Evolutionary conservation across 2,329 filamentous ascomycete genomes (phyloP).

Genomic region (Botrytis fabae): DNA sequence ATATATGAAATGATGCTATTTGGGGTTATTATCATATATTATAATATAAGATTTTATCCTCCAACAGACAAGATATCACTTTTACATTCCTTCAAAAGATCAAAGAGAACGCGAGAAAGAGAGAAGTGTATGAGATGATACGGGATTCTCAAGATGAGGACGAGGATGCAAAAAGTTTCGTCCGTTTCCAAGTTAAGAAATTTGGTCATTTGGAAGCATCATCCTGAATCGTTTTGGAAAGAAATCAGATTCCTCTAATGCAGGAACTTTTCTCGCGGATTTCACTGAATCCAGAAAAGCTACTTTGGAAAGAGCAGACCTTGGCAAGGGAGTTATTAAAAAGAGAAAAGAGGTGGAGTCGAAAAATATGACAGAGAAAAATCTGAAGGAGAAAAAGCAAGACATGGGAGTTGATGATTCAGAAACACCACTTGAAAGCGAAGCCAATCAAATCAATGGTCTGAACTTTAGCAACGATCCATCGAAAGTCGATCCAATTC

Average conservation of each 20-base stretch:
- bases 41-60: too few relatives aligned
- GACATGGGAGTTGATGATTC: constrained; percentile 11
- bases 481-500: not conserved
- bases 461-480: not conserved
- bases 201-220: constrained; percentile 15
- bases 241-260: constrained; percentile 4
- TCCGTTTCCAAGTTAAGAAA: constrained; percentile 25
- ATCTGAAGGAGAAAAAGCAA: constrained; percentile 13
- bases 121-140: constrained; percentile 24
- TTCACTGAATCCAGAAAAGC: constrained; percentile 20
- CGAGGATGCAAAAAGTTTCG: constrained; percentile 21
- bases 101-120: constrained; percentile 23
- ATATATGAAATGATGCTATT: too few relatives aligned
- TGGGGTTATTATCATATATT: too few relatives aligned
- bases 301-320: not conserved
- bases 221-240: constrained; percentile 6
- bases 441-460: not conserved
- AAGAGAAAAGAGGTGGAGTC: constrained; percentile 19
- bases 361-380: constrained; percentile 3
- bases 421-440: not conserved
- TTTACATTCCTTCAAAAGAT: constrained; percentile 36
- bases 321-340: constrained; percentile 2
- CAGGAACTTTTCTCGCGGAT: constrained; percentile 19
- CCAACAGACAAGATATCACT: constrained; percentile 40
- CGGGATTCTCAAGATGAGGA: constrained; percentile 25